Base-by-base conservation (phyloP, 768 basidiomycete genomes). In the Pleurotus tuoliensis region DNA sequence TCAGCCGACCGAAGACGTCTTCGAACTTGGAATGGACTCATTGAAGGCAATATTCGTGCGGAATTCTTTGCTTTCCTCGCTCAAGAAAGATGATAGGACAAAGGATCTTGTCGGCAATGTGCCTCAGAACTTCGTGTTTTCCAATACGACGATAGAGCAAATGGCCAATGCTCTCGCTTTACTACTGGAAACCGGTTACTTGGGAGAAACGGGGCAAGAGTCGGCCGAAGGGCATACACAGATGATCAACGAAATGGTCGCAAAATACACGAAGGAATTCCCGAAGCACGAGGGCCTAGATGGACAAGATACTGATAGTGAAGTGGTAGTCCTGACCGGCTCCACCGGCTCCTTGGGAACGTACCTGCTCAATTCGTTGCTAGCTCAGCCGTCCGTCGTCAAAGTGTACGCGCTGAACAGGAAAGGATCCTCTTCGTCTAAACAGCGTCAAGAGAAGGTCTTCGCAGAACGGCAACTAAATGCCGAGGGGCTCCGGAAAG, bases 351-450 rank as follows among this genome's bases (percentile, higher is more conserved):
- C 51, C 2, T 46, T 65, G 9, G 64, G 65, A 7, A 55, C 60
- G 4, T 49, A 57, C 9, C 40, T 66, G 27, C 60, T 66, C 4
- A 50, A 51, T 9, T 25, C 43, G 13, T 53, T 66, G 12, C 13
- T 61, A 7, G 9, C 18, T 11, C 44, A 46, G 7, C n/a, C 38
- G 1, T 44, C 34, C 13, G 63, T 67, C 12, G 20, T 53, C n/a
- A 48, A 44, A n/a, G 52, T 67, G 4, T 67, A 62, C 51, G 61
- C 66, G 4, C 37, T 66, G 34, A 65, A 65, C 49, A 56, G 66
- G 16, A 54, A 20, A n/a, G 52, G 52, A 13, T 20, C 38, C 8
- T 18, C 16, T 54, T 34, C 8, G 30, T 41, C 41, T 25, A 7
- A n/a, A 11, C 38, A 41, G 9, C 52, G 52, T 16, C 52, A 54